phyloP scores from a whole-genome alignment of 768 basidiomycete species.

The Sarcodon aspratus region DNA sequence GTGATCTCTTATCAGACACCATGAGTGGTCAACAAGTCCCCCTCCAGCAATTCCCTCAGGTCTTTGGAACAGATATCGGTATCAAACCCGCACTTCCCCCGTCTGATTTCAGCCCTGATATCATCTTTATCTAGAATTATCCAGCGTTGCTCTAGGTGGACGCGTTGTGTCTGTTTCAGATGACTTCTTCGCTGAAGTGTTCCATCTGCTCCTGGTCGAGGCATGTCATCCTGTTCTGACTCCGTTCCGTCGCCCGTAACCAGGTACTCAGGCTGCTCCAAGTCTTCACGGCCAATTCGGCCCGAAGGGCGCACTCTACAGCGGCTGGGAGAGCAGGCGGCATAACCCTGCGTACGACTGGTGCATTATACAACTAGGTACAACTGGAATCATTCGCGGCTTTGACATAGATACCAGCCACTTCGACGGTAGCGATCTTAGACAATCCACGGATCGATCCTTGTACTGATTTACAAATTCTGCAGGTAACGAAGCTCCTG shows the following conservation, averaged over 20 bases:
- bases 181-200: slow-evolving; percentile 90
- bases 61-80: slow-evolving; percentile 45
- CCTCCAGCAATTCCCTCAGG: slow-evolving; percentile 32
- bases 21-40: slow-evolving; percentile 36
- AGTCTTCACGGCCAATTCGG: slow-evolving; percentile 96
- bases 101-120: neutral
- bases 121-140: slow-evolving; percentile 55
- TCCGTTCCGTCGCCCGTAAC: neutral
- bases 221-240: slow-evolving; percentile 28
- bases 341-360: slow-evolving; percentile 89
- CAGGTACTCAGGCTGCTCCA: slow-evolving; percentile 52
- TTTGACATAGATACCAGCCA: slow-evolving; percentile 95
- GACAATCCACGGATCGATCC: too few species aligned
- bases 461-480: neutral
- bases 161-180: slow-evolving; percentile 71
- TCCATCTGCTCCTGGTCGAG: slow-evolving; percentile 71
- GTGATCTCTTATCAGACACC: neutral
- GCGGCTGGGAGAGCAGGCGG: slow-evolving; percentile 88
- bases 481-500: slow-evolving; percentile 81
- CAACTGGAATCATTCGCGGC: slow-evolving; percentile 58
- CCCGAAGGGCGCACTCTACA: slow-evolving; percentile 87
- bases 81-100: neutral
- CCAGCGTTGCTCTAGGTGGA: slow-evolving; percentile 76
- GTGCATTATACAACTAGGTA: slow-evolving; percentile 87
- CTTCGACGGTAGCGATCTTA: slow-evolving; percentile 57